phyloP scores from a whole-genome alignment of 805 yeast genomes.

The Komagataella pastoris region DNA sequence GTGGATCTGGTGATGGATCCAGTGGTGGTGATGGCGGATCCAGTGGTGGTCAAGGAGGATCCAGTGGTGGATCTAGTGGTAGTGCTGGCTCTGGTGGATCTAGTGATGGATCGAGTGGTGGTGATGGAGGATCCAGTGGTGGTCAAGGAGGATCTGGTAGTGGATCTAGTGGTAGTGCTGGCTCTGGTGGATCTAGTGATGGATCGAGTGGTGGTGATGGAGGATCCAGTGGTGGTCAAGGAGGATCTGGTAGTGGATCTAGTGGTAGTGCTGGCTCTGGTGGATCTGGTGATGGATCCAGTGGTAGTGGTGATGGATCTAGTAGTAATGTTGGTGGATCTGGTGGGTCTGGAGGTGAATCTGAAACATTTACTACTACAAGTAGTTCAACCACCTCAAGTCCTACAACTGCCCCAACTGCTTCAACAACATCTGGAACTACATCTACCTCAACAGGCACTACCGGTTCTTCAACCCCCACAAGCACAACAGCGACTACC shows the following conservation, averaged over 20 bases:
- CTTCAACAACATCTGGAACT: too few species aligned
- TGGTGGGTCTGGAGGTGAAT: not conserved
- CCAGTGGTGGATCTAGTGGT: too few species aligned
- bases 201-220: not conserved
- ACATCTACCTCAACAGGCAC: not conserved
- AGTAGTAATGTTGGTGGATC: not conserved
- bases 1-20: too few species aligned
- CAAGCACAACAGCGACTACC: not conserved
- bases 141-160: too few species aligned
- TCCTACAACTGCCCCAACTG: too few species aligned
- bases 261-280: not conserved
- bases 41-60: too few species aligned
- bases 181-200: too few species aligned
- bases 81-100: too few species aligned
- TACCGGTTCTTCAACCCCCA: not conserved
- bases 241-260: not conserved
- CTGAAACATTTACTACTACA: not conserved
- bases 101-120: too few species aligned
- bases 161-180: too few species aligned
- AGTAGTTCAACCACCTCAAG: not conserved
- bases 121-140: too few species aligned
- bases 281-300: not conserved
- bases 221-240: not conserved
- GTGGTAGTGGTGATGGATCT: not conserved
- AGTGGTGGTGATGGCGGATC: too few species aligned